These are phyloP conservation scores for Tillandsia leiboldiana DNA, from an alignment of 176 grass and related monocot species.

Conservation along the genomic window DNA sequence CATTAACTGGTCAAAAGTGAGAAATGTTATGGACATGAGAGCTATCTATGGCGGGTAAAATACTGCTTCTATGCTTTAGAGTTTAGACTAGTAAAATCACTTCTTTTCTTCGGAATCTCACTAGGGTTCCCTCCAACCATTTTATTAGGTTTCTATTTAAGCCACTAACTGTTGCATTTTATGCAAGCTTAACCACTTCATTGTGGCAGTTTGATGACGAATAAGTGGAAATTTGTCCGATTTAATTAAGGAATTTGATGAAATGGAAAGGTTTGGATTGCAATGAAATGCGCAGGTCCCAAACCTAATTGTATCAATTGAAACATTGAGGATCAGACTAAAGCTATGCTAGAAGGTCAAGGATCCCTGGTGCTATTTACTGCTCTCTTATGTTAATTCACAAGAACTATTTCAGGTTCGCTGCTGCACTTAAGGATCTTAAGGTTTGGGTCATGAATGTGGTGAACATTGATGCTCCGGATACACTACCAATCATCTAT, in stretches of 20 bases:
- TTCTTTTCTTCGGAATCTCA: no score
- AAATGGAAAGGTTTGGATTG: no score
- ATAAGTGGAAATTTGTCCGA: no score
- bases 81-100: background rate
- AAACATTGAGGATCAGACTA: no score
- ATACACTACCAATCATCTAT: constrained; percentile 89
- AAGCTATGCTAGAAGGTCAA: background rate
- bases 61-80: background rate
- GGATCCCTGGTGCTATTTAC: background rate
- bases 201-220: no score
- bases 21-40: constrained; percentile 99
- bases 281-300: no score
- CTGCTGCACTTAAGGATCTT: constrained; percentile 53
- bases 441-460: constrained; percentile 98
- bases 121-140: no score
- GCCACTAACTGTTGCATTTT: no score
- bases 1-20: constrained; percentile 78
- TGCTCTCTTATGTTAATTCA: background rate
- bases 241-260: no score
- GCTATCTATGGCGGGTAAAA: constrained; percentile 81
- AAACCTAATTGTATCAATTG: no score
- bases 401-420: constrained; percentile 34
- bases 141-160: no score
- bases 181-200: no score
- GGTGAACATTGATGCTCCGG: constrained; percentile 62